A percentile compares a stretch with the other conserved stretches of the same genome.
These are phyloP conservation scores for Truncatella angustata DNA, from an alignment of 2,329 filamentous ascomycete species.

Conservation along the genomic window DNA sequence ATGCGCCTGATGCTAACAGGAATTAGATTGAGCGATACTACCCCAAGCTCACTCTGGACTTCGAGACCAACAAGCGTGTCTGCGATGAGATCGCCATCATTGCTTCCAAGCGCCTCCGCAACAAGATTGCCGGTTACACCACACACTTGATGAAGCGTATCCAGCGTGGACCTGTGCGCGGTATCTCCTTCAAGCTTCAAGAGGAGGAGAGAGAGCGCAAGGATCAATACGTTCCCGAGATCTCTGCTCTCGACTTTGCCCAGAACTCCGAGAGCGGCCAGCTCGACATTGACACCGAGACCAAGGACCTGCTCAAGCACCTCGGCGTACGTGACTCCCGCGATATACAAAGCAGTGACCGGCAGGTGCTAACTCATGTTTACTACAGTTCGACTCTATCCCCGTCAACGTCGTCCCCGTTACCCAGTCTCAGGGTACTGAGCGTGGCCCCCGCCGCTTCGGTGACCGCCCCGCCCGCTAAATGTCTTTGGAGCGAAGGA, in stretches of 20 bases:
- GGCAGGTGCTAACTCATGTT: slow-evolving; percentile 25
- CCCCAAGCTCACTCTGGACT: slow-evolving; percentile 97
- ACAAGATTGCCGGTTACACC: slow-evolving; percentile 99
- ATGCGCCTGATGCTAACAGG: no score
- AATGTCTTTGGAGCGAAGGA: not conserved
- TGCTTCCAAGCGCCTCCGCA: slow-evolving; percentile 96
- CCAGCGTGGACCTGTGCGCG: slow-evolving; percentile 96
- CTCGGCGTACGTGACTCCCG: slow-evolving; percentile 77
- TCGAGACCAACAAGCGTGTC: slow-evolving; percentile 99
- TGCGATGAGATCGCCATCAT: slow-evolving; percentile 99
- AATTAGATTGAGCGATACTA: slow-evolving; percentile 99
- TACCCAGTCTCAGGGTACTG: slow-evolving; percentile 79
- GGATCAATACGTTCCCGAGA: slow-evolving; percentile 99
- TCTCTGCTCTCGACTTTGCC: slow-evolving; percentile 97
- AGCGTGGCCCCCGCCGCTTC: slow-evolving; percentile 79
- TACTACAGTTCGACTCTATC: slow-evolving; percentile 93
- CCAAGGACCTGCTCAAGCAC: slow-evolving; percentile 98
- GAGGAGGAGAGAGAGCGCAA: slow-evolving; percentile 99
- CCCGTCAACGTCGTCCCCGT: slow-evolving; percentile 94
- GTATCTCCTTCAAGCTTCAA: slow-evolving; percentile 99
- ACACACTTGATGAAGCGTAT: slow-evolving; percentile 99
- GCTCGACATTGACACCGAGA: slow-evolving; percentile 94
- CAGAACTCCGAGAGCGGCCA: slow-evolving; percentile 91
- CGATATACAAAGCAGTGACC: not conserved
- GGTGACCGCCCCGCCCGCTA: slow-evolving; percentile 54